These are phyloP conservation scores for Lichtheimia ramosa DNA, from an alignment of 371 early-diverging fungal species.

Conservation along the genomic window DNA sequence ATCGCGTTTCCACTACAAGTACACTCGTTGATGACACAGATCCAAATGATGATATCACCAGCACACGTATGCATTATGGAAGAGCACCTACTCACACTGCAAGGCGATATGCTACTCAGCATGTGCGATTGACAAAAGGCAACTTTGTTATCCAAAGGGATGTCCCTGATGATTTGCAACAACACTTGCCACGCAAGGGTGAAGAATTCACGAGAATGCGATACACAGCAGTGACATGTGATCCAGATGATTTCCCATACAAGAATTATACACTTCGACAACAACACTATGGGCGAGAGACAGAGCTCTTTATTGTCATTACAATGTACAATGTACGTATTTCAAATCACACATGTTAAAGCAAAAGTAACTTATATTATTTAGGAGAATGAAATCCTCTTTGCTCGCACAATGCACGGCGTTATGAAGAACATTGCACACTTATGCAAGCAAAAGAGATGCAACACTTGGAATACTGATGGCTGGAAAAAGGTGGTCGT, in stretches of 20 bases:
- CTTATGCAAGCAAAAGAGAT: slow-evolving; percentile 63
- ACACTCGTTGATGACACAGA: slow-evolving; percentile 7
- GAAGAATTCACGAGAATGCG: slow-evolving; percentile 76
- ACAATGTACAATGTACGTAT: slow-evolving; percentile 45
- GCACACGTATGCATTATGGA: slow-evolving; percentile 31
- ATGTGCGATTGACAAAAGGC: slow-evolving; percentile 58
- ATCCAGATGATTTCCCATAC: slow-evolving; percentile 78
- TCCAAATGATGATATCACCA: not conserved
- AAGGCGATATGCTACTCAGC: slow-evolving; percentile 20
- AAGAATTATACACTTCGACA: slow-evolving; percentile 81
- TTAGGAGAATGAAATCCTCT: slow-evolving; percentile 65
- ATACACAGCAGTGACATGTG: slow-evolving; percentile 83
- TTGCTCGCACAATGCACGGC: slow-evolving; percentile 74
- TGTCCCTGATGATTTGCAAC: slow-evolving; percentile 43
- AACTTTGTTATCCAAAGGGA: slow-evolving; percentile 55
- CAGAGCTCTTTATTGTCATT: slow-evolving; percentile 88
- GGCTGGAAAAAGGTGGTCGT: slow-evolving; percentile 88
- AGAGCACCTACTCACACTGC: slow-evolving; percentile 42
- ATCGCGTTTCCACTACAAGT: slow-evolving; percentile 10
- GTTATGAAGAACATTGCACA: slow-evolving; percentile 81
- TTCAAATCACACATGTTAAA: not conserved
- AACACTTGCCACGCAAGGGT: slow-evolving; percentile 33
- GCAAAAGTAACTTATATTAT: not conserved
- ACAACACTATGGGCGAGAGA: slow-evolving; percentile 70
- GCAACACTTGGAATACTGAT: slow-evolving; percentile 67